Conservation (phyloP, 768 basidiomycete genomes). For the Termitomyces sp. region DNA sequence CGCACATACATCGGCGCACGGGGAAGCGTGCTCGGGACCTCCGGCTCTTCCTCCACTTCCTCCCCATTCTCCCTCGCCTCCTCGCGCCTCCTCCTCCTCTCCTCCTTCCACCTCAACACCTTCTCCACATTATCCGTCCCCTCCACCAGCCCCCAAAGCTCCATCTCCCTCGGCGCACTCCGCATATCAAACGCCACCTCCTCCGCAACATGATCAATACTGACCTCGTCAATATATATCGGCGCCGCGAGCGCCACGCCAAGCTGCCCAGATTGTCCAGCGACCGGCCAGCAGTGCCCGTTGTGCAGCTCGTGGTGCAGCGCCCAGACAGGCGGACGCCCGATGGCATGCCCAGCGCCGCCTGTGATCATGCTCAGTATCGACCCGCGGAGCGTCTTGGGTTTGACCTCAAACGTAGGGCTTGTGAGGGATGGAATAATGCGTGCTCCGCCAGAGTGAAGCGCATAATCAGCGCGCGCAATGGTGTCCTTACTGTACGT, state of each 20-base stretch:
- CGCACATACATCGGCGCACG: slow-evolving; percentile 51
- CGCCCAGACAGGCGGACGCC: slow-evolving; percentile 82
- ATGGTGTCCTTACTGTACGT: slow-evolving; percentile 72
- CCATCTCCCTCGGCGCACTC: slow-evolving; percentile 82
- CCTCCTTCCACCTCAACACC: slow-evolving; percentile 51
- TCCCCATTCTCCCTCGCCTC: slow-evolving; percentile 29
- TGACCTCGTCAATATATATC: slow-evolving; percentile 69
- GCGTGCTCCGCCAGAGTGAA: slow-evolving; percentile 77
- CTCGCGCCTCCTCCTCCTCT: slow-evolving; percentile 34
- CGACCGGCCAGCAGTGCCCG: slow-evolving; percentile 94
- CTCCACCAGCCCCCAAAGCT: slow-evolving; percentile 89
- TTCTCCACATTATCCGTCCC: slow-evolving; percentile 67
- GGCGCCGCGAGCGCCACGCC: slow-evolving; percentile 80
- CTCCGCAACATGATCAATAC: slow-evolving; percentile 84
- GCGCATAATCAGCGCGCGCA: slow-evolving; percentile 80
- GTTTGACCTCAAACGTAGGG: slow-evolving; percentile 67
- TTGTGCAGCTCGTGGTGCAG: slow-evolving; percentile 82
- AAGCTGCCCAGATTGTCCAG: slow-evolving; percentile 72
- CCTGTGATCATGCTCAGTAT: slow-evolving; percentile 59
- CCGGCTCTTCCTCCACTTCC: slow-evolving; percentile 30
- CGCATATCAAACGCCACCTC: slow-evolving; percentile 82
- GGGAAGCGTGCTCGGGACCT: slow-evolving; percentile 48
- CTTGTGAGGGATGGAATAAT: slow-evolving; percentile 84
- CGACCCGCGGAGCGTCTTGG: slow-evolving; percentile 44
- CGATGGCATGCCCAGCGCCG: slow-evolving; percentile 59